Evolutionary conservation across 768 basidiomycete species (phyloP).

Genomic region (Dioszegia hungarica): DNA sequence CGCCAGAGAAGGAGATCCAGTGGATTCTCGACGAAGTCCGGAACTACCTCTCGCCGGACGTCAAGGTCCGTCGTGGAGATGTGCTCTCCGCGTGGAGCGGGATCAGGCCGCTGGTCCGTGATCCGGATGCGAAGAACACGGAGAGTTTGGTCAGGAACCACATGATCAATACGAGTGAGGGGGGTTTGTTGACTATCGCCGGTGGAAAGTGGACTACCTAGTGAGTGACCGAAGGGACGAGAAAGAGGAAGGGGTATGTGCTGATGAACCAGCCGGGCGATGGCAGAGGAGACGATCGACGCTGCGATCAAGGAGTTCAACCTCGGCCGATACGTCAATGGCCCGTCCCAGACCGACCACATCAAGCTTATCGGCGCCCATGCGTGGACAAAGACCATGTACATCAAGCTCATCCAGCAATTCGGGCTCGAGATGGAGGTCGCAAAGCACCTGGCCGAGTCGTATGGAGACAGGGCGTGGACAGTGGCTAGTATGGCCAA

Average conservation of each 20-base stretch:
- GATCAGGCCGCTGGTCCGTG: slow-evolving; percentile 79
- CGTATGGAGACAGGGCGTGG: slow-evolving; percentile 96
- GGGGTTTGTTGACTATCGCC: slow-evolving; percentile 85
- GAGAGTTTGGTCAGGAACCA: slow-evolving; percentile 89
- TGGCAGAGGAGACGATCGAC: slow-evolving; percentile 94
- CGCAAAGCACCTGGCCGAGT: slow-evolving; percentile 85
- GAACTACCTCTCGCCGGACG: slow-evolving; percentile 81
- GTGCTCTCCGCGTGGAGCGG: slow-evolving; percentile 95
- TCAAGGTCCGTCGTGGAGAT: slow-evolving; percentile 88
- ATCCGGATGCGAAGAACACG: slow-evolving; percentile 70
- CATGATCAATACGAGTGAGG: slow-evolving; percentile 74
- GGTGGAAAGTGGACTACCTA: slow-evolving; percentile 99
- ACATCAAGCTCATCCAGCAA: slow-evolving; percentile 87
- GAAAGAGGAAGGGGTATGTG: background rate
- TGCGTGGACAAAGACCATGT: slow-evolving; percentile 94
- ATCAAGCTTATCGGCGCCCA: slow-evolving; percentile 85
- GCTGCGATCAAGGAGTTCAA: slow-evolving; percentile 73
- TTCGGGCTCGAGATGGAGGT: slow-evolving; percentile 88
- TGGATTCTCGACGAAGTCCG: slow-evolving; percentile 95
- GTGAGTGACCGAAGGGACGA: slow-evolving; percentile 48
- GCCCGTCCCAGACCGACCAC: slow-evolving; percentile 70
- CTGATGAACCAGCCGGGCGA: slow-evolving; percentile 52
- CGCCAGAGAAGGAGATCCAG: slow-evolving; percentile 87
- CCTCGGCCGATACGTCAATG: slow-evolving; percentile 54
- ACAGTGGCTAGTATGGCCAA: slow-evolving; percentile 76